These are phyloP conservation scores for Cochlearia excelsa DNA, from an alignment of 345 rosid species.

Conservation along the genomic window DNA sequence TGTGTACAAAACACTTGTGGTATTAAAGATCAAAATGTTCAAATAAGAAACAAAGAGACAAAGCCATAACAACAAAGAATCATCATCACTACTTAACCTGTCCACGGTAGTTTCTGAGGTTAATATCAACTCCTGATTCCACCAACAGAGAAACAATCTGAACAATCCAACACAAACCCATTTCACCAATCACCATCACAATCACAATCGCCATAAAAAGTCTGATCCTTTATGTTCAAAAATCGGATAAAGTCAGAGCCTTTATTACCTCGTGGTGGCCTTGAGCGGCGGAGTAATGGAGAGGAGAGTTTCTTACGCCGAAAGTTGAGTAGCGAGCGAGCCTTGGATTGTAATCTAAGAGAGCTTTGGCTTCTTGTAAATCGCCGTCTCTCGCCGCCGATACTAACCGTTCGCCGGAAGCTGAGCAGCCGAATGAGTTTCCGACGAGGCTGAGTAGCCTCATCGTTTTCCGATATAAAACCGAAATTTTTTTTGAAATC, in stretches of 20 bases:
- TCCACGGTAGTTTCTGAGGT: constrained; percentile 95
- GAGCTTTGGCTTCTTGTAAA: constrained; percentile 91
- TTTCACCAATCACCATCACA: constrained; percentile 4
- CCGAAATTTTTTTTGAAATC: constrained; percentile 15
- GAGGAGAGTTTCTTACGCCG: constrained; percentile 92
- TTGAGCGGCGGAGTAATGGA: constrained; percentile 97
- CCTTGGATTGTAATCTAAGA: constrained; percentile 88
- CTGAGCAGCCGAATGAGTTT: constrained; percentile 96
- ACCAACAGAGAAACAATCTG: constrained; percentile 92
- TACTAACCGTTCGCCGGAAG: constrained; percentile 96
- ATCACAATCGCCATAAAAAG: too few species aligned
- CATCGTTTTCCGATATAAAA: constrained; percentile 42
- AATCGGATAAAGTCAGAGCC: constrained; percentile 1
- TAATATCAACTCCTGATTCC: constrained; percentile 96
- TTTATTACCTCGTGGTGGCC: constrained; percentile 88
- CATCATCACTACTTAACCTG: constrained; percentile 48
- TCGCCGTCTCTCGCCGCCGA: constrained; percentile 99
- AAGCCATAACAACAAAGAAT: neutral
- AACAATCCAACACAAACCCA: constrained; percentile 17
- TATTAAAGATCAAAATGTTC: neutral
- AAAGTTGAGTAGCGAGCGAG: constrained; percentile 91
- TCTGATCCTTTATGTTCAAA: constrained; percentile 7
- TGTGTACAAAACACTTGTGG: constrained; percentile 32
- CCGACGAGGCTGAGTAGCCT: constrained; percentile 81
- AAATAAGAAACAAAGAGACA: neutral